Conservation (phyloP, 352 stramenopile genomes). For the Globisporangium nodosum region DNA sequence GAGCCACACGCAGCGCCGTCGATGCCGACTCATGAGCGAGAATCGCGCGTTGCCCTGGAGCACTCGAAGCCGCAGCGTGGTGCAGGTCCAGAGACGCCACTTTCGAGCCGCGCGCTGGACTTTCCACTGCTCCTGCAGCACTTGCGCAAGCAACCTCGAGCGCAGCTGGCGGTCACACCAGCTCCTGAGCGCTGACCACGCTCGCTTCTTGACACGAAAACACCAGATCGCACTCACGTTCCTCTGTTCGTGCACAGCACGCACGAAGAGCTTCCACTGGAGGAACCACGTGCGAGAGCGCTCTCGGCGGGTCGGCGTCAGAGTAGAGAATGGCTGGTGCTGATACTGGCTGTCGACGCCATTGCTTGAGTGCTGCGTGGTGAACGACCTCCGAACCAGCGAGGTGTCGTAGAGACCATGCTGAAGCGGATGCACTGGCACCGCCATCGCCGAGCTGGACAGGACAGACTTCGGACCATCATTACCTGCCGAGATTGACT, state of each 20-base stretch:
- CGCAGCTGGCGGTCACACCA: slow-evolving; percentile 8
- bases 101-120: background rate
- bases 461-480: background rate
- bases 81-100: slow-evolving; percentile 7
- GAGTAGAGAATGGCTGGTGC: background rate
- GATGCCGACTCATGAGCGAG: slow-evolving; percentile 19
- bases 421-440: background rate
- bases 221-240: slow-evolving; percentile 9
- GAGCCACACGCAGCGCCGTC: slow-evolving; percentile 21
- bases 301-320: background rate
- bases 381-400: background rate
- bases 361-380: background rate
- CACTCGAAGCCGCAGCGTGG: background rate
- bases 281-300: slow-evolving; percentile 18
- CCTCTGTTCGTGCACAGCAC: slow-evolving; percentile 10
- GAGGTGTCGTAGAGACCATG: background rate
- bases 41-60: background rate
- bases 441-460: too few species aligned
- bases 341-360: background rate
- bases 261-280: slow-evolving; percentile 24
- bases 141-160: slow-evolving; percentile 3
- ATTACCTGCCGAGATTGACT: background rate
- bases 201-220: slow-evolving; percentile 19
- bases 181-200: slow-evolving; percentile 13
- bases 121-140: slow-evolving; percentile 8